Conservation (phyloP, 345 rosid species). For the Rhodomyrtus tomentosa region DNA sequence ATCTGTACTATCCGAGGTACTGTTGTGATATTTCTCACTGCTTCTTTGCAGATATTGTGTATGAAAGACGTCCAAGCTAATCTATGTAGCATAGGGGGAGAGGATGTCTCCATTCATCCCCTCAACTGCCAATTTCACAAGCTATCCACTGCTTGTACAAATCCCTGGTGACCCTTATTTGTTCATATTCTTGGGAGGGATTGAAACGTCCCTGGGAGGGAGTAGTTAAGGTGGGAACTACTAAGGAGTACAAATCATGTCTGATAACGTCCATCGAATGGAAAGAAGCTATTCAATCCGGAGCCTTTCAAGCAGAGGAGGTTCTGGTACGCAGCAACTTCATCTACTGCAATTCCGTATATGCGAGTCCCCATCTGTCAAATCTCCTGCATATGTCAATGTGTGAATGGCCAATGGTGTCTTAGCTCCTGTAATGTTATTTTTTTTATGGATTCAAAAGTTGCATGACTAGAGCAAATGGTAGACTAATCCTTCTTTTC, state of each 20-base stretch:
- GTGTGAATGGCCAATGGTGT: neutral
- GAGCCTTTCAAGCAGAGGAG: slow-evolving; percentile 49
- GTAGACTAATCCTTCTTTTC: neutral
- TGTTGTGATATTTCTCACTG: neutral
- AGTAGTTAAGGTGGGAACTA: neutral
- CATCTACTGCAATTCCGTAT: neutral
- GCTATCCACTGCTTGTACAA: neutral
- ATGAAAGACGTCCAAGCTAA: neutral
- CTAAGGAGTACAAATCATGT: slow-evolving; percentile 22
- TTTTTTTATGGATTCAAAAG: neutral
- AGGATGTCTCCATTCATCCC: neutral
- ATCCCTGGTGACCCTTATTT: slow-evolving; percentile 9
- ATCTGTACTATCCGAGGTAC: neutral
- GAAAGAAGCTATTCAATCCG: slow-evolving; percentile 55
- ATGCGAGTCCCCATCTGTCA: neutral
- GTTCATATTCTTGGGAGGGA: slow-evolving; percentile 4
- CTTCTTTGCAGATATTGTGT: neutral
- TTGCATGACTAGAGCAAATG: neutral
- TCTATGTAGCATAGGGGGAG: neutral
- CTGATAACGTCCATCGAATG: slow-evolving; percentile 68
- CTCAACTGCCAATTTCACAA: neutral
- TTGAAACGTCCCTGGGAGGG: slow-evolving; percentile 5
- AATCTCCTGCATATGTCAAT: neutral
- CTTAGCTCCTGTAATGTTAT: neutral
- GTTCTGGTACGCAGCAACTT: slow-evolving; percentile 39